Percentiles rank a stretch among this genome's conserved stretches.
phyloP scores from a whole-genome alignment of 176 grass and related monocot species.

The Phragmites australis region DNA sequence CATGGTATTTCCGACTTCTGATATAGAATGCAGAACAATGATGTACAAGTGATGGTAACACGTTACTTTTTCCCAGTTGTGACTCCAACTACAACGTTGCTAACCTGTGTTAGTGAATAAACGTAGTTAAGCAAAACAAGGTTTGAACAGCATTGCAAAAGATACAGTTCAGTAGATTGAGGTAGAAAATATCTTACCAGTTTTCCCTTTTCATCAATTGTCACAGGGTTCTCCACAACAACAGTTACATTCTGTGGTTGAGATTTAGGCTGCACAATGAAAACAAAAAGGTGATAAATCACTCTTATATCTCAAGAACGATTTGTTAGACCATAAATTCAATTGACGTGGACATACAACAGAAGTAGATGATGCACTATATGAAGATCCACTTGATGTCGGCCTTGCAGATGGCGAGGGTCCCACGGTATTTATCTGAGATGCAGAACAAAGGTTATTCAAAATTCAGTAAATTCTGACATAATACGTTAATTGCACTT shows the following conservation, averaged over 20 bases:
- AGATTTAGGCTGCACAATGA: constrained; percentile 56
- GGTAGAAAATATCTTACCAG: constrained; percentile 57
- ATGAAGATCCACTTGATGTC: constrained; percentile 45
- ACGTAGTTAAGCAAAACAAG: neutral
- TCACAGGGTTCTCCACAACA: constrained; percentile 95
- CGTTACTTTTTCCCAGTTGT: constrained; percentile 68
- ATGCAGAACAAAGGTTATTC: constrained; percentile 34
- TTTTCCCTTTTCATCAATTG: constrained; percentile 88
- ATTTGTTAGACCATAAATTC: constrained; percentile 23
- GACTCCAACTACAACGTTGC: constrained; percentile 89
- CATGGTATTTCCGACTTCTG: constrained; percentile 24
- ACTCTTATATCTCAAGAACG: constrained; percentile 6
- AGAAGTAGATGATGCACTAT: constrained; percentile 57
- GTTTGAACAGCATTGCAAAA: neutral
- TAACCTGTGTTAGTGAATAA: constrained; percentile 62
- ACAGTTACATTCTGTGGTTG: constrained; percentile 73
- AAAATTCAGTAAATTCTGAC: constrained; percentile 24
- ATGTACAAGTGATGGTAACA: neutral
- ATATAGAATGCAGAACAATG: constrained; percentile 29
- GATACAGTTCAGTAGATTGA: neutral
- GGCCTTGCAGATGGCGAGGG: constrained; percentile 29
- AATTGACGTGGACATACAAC: constrained; percentile 50
- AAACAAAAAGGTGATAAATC: constrained; percentile 36
- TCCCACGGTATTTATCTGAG: constrained; percentile 50
- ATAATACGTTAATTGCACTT: neutral